Evolutionary conservation across 139 green algal genomes (phyloP).

Genomic region (Axilococcus clingmanii): DNA sequence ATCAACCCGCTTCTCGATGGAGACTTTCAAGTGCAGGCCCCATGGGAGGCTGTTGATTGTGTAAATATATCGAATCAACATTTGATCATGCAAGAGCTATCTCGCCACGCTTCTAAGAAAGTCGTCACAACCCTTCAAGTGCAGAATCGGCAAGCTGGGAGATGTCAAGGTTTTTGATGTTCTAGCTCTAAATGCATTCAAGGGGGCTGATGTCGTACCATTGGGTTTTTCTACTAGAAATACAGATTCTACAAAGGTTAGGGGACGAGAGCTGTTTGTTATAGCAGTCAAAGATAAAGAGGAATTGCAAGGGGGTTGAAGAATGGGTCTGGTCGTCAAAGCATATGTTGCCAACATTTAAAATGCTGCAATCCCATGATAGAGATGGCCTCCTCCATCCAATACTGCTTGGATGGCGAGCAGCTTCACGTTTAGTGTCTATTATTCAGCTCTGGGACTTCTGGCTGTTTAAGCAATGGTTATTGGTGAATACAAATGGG

Average conservation of each 20-base stretch:
- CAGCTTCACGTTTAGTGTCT: conserved; percentile 12
- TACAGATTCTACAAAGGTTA: conserved; percentile 20
- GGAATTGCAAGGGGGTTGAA: conserved; percentile 7
- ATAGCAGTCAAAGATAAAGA: not conserved
- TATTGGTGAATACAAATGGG: conserved; percentile 34
- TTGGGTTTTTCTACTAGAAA: conserved; percentile 12
- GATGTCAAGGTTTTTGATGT: conserved; percentile 6
- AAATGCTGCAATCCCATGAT: conserved; percentile 33
- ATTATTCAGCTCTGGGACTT: conserved; percentile 23
- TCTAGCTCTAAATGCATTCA: conserved; percentile 9
- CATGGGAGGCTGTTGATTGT: no score
- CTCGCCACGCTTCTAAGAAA: not conserved
- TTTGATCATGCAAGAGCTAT: not conserved
- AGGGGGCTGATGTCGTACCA: conserved; percentile 13
- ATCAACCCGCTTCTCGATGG: no score
- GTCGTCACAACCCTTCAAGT: not conserved
- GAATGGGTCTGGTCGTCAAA: conserved; percentile 28
- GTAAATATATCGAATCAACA: no score
- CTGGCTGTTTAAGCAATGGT: conserved; percentile 19
- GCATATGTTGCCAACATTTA: conserved; percentile 47
- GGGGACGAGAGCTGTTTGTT: conserved; percentile 3
- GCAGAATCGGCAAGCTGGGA: conserved; percentile 3
- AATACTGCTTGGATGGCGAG: conserved; percentile 34
- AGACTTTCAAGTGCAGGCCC: no score
- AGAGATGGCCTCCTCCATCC: conserved; percentile 40